These are phyloP conservation scores for Rhodotorula sp. DNA, from an alignment of 1,284 basidiomycete genomes.

Conservation along the genomic window DNA sequence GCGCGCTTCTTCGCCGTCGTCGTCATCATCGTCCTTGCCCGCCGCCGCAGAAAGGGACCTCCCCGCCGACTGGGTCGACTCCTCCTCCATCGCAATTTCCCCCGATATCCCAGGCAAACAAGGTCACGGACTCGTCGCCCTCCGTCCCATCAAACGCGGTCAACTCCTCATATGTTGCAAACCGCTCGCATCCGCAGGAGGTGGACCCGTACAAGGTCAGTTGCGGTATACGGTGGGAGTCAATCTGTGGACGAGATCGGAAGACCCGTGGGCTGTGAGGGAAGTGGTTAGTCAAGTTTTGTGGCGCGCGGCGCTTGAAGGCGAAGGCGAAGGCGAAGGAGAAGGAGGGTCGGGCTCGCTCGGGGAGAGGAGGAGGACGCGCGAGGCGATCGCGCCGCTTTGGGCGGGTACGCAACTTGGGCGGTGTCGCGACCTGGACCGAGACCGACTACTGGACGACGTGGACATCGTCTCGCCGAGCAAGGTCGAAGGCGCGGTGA, in stretches of 20 bases:
- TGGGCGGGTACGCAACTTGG: conserved; percentile 14
- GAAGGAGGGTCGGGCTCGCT: background rate
- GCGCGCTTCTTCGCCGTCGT: background rate
- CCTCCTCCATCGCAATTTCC: conserved; percentile 1
- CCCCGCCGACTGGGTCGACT: conserved; percentile 21
- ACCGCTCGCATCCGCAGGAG: conserved; percentile 31
- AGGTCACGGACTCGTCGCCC: conserved; percentile 31
- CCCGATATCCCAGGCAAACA: conserved; percentile 5
- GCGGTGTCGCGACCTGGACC: background rate
- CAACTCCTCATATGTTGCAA: conserved; percentile 34
- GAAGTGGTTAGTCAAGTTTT: conserved; percentile 13
- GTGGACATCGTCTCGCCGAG: conserved; percentile 19
- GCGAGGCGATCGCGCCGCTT: background rate
- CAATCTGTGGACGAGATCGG: conserved; percentile 27
- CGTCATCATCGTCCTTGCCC: background rate
- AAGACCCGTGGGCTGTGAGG: conserved; percentile 26
- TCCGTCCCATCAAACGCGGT: conserved; percentile 22
- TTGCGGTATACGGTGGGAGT: conserved; percentile 15
- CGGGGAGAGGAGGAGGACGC: background rate
- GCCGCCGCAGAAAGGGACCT: background rate
- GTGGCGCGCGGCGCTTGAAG: conserved; percentile 15
- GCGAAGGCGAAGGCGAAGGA: background rate
- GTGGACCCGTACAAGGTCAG: background rate
- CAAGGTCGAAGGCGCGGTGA: conserved; percentile 33
- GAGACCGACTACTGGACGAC: background rate